Evolutionary conservation across 2,329 filamentous ascomycete genomes (phyloP).

Genomic region (Aschersonia sp.): DNA sequence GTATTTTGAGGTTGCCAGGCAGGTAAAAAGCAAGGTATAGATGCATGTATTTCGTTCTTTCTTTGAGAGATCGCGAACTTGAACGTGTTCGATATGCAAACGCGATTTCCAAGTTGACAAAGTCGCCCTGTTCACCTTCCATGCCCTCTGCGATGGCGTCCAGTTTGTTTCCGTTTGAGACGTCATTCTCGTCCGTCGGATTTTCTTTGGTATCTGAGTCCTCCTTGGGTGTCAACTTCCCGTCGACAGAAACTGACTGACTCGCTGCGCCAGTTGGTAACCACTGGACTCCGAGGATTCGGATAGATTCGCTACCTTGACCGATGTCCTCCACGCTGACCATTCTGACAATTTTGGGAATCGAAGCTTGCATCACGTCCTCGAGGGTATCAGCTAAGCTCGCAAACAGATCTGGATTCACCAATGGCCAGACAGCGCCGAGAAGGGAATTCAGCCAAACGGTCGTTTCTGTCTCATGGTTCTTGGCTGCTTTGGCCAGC

Average conservation of each 20-base stretch:
- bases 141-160: slow-evolving; percentile 38
- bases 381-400: slow-evolving; percentile 57
- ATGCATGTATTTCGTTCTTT: slow-evolving; percentile 52
- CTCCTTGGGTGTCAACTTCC: slow-evolving; percentile 29
- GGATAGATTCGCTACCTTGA: slow-evolving; percentile 56
- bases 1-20: slow-evolving; percentile 33
- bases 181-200: slow-evolving; percentile 6
- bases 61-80: slow-evolving; percentile 45
- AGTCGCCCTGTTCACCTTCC: slow-evolving; percentile 65
- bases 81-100: slow-evolving; percentile 57
- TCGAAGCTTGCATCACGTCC: slow-evolving; percentile 66
- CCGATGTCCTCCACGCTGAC: slow-evolving; percentile 63
- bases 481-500: slow-evolving; percentile 23
- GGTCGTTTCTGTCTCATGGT: slow-evolving; percentile 44
- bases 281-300: slow-evolving; percentile 59
- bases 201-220: slow-evolving; percentile 18
- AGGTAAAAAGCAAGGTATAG: slow-evolving; percentile 59
- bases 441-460: slow-evolving; percentile 60
- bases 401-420: slow-evolving; percentile 62
- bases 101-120: slow-evolving; percentile 62
- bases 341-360: slow-evolving; percentile 57
- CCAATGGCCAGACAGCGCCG: slow-evolving; percentile 54
- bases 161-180: slow-evolving; percentile 15
- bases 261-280: slow-evolving; percentile 56
- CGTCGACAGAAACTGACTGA: slow-evolving; percentile 42